Conservation (phyloP, 2,329 filamentous ascomycete species). For the Dactylellina leptospora region DNA sequence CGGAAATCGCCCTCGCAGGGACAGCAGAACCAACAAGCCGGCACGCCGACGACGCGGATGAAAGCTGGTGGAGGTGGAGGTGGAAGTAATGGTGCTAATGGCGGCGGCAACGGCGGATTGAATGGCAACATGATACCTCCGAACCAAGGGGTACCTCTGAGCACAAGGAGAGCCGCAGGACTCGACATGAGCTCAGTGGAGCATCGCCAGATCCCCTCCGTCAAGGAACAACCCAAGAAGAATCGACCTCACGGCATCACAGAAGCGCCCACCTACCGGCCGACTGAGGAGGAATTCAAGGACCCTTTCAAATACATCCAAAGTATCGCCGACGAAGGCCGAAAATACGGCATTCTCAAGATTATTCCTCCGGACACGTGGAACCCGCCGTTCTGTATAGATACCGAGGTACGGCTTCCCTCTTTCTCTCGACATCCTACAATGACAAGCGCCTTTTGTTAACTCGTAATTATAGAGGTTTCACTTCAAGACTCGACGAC, state of each 20-base stretch:
- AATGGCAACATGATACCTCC: conserved; percentile 56
- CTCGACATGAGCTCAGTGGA: conserved; percentile 91
- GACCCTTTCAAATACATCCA: conserved; percentile 93
- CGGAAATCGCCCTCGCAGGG: conserved; percentile 52
- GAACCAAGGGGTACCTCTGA: conserved; percentile 65
- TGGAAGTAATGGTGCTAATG: not conserved
- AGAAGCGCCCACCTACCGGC: conserved; percentile 89
- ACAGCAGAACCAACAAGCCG: conserved; percentile 45
- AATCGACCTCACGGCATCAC: conserved; percentile 82
- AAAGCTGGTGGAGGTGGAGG: conserved; percentile 53
- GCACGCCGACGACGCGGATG: conserved; percentile 56
- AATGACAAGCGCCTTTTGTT: not conserved
- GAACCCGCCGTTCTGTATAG: conserved; percentile 94
- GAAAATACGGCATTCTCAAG: conserved; percentile 90
- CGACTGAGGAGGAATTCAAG: conserved; percentile 91
- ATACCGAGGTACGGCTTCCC: conserved; percentile 79
- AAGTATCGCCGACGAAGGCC: conserved; percentile 86
- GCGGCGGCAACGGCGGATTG: not conserved
- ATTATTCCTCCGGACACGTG: conserved; percentile 92
- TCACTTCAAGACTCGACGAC: conserved; percentile 93
- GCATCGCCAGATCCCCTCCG: conserved; percentile 80
- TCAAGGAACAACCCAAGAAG: conserved; percentile 78
- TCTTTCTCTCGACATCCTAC: not conserved
- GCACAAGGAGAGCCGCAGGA: conserved; percentile 71
- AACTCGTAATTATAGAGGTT: conserved; percentile 72